Evolutionary conservation across 805 yeast genomes (phyloP), one percentile per base, ranked within the genome.

Genomic region (Maudiozyma bulderi): DNA sequence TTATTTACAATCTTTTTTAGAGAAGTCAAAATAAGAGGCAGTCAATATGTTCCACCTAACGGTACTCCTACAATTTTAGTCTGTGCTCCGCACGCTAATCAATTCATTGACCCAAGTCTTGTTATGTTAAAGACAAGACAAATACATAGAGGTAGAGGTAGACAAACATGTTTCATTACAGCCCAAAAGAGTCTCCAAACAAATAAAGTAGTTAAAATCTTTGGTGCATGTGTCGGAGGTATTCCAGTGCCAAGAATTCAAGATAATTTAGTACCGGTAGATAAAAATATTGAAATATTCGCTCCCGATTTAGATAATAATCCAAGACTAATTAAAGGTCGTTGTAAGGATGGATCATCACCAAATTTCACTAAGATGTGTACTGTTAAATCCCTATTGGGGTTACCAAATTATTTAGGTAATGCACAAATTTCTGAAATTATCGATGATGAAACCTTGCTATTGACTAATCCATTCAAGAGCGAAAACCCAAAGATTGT

Each of bases 161-260:
- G 96, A 52, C 73, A 86, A 49, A 74, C 86, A 11, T 78, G 87
- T 34, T 86, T 88, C 57, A 75, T 90, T 52, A 84, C 89, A 52
- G 98, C 98, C 7, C 95, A 84, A 42, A 74, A 75, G 30, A 83
- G 95, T 13, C 77, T 83, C 61, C 69, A 76, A 46, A 42, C 35
- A 8, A 75, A 76, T 43, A 71, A 68, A 42, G 72, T 86, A 49
- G 81, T 91, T 52, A 96, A 96, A 3, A 61, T 76, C n/a, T 72
- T 91, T 54, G 81, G 96, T 6, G 71, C 81, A 47, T 72, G 80
- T 41, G 85, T 86, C 53, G 74, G 81, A 60, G 76, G 95, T 3
- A 90, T 91, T 50, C 96, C 96, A 0, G 98, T 93, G 2, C 82
- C 83, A 8, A 74, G 99, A 54, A 86, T 95, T 4, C 98, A 93